A percentile compares a stretch with the other conserved stretches of the same genome.
Evolutionary conservation across 148 eudicot species (phyloP).

Genomic region (Spergularia bocconei): DNA sequence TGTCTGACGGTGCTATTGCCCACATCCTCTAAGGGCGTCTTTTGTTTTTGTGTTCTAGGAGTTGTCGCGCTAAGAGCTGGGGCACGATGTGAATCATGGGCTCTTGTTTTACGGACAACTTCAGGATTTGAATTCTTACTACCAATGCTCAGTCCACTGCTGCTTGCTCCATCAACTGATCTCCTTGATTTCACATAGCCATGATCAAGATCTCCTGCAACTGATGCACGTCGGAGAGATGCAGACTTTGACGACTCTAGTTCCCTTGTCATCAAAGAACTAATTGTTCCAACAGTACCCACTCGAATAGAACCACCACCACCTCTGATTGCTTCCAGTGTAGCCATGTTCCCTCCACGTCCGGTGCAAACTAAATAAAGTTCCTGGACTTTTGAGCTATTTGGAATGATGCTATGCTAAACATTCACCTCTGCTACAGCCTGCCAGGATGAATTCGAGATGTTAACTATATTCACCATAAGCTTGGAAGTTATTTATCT

Average conservation of each 20-base stretch:
- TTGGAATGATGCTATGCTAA: not conserved
- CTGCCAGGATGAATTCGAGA: not conserved
- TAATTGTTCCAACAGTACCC: conserved; percentile 69
- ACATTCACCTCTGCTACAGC: not conserved
- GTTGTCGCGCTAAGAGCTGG: conserved; percentile 36
- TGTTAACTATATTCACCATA: not conserved
- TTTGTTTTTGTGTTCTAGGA: conserved; percentile 29
- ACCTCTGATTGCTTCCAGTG: conserved; percentile 69
- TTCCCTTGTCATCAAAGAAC: conserved; percentile 76
- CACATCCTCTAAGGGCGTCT: conserved; percentile 26
- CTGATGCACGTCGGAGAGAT: conserved; percentile 19
- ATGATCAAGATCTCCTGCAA: conserved; percentile 21
- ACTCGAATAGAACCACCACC: conserved; percentile 86
- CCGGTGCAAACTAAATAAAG: not conserved
- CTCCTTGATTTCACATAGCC: conserved; percentile 37
- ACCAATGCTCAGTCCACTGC: conserved; percentile 29
- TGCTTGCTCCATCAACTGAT: conserved; percentile 51
- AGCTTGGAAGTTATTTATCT: not conserved
- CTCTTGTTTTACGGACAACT: conserved; percentile 29
- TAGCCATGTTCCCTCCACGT: conserved; percentile 49
- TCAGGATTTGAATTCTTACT: conserved; percentile 37
- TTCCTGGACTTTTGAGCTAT: not conserved
- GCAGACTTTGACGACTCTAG: conserved; percentile 43
- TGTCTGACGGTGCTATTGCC: conserved; percentile 22
- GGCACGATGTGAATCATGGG: conserved; percentile 27